Evolutionary conservation across 2,329 filamentous ascomycete species (phyloP).

Genomic region (Colletotrichum lini): DNA sequence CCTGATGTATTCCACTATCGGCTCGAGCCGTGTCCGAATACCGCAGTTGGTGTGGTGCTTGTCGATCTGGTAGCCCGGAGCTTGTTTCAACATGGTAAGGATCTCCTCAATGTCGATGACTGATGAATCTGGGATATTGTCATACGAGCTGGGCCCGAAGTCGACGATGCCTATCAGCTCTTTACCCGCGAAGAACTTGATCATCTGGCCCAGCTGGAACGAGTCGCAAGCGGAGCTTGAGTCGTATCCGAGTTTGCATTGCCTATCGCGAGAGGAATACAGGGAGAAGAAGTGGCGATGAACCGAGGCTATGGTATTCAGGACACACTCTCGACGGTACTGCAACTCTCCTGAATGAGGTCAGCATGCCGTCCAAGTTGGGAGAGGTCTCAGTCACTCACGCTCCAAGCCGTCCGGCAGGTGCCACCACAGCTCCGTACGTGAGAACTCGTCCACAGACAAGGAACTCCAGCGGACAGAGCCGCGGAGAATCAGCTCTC

Average conservation of each 20-base stretch:
- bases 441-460: conserved; percentile 48
- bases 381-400: conserved; percentile 51
- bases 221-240: conserved; percentile 80
- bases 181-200: conserved; percentile 77
- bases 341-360: conserved; percentile 72
- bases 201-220: conserved; percentile 84
- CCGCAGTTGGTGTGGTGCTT: conserved; percentile 82
- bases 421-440: conserved; percentile 77
- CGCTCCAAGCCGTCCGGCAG: conserved; percentile 78
- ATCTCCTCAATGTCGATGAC: conserved; percentile 74
- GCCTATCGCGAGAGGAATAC: conserved; percentile 76
- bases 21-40: conserved; percentile 74
- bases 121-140: conserved; percentile 63
- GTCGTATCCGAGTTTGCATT: conserved; percentile 83
- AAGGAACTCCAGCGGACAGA: conserved; percentile 70
- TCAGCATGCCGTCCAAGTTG: conserved; percentile 6
- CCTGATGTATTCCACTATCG: conserved; percentile 76
- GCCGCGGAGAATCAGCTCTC: conserved; percentile 76
- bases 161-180: conserved; percentile 73
- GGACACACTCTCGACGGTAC: conserved; percentile 74
- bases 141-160: conserved; percentile 65
- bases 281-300: conserved; percentile 76
- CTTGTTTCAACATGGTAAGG: conserved; percentile 73
- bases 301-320: conserved; percentile 79
- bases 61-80: conserved; percentile 81